These are phyloP conservation scores for Abortiporus biennis DNA, from an alignment of 1,284 basidiomycete species.

Conservation along the genomic window DNA sequence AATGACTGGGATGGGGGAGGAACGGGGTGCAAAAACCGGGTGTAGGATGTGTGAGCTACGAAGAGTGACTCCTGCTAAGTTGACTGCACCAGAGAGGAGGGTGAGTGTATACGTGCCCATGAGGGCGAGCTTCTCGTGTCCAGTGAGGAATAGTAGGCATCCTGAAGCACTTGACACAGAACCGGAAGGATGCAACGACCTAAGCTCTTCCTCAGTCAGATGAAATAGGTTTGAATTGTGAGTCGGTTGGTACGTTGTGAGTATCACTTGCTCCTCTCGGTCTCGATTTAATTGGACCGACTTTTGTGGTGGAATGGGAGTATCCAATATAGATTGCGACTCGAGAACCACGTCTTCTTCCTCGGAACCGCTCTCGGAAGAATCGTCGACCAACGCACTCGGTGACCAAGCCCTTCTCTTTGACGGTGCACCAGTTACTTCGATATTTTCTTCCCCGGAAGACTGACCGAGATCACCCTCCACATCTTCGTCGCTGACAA, in stretches of 20 bases:
- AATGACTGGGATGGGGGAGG: slow-evolving; percentile 58
- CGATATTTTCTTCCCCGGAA: slow-evolving; percentile 25
- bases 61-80: slow-evolving; percentile 44
- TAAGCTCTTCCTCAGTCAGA: slow-evolving; percentile 33
- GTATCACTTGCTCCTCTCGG: too few relatives aligned
- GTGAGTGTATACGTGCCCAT: slow-evolving; percentile 50
- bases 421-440: slow-evolving; percentile 4
- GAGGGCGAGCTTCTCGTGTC: slow-evolving; percentile 47
- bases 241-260: slow-evolving; percentile 40
- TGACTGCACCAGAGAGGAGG: slow-evolving; percentile 50
- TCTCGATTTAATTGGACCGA: too few relatives aligned
- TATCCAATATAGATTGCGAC: too few relatives aligned
- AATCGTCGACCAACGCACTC: slow-evolving; percentile 46
- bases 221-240: slow-evolving; percentile 39
- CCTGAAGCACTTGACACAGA: slow-evolving; percentile 11
- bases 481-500: slow-evolving; percentile 27
- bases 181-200: slow-evolving; percentile 16
- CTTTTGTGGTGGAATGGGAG: too few relatives aligned
- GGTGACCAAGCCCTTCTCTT: slow-evolving; percentile 44
- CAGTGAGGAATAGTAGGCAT: slow-evolving; percentile 35
- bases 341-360: slow-evolving; percentile 13
- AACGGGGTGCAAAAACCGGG: slow-evolving; percentile 58
- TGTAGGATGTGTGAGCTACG: slow-evolving; percentile 33
- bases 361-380: too few relatives aligned
- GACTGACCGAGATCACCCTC: slow-evolving; percentile 18